Evolutionary conservation across 106 monocot species (phyloP).

Genomic region (Platanthera zijinensis): DNA sequence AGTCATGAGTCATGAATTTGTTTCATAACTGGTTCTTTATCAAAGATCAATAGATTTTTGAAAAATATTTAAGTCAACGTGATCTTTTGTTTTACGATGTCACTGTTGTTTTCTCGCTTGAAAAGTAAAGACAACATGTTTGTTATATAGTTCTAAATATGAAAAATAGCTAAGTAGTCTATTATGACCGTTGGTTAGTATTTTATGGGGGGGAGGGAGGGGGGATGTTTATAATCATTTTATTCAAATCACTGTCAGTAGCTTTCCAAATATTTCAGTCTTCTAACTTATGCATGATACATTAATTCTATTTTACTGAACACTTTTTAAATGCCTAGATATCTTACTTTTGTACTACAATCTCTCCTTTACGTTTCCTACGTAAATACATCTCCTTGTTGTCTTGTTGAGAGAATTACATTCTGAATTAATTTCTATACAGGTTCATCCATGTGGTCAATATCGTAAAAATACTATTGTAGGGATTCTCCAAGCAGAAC

Average conservation of each 20-base stretch:
- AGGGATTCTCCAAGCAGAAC: constrained; percentile 90
- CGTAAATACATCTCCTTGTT: neutral
- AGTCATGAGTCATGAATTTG: neutral
- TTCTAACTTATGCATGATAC: neutral
- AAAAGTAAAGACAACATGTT: neutral
- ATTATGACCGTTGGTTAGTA: neutral
- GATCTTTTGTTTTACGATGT: neutral
- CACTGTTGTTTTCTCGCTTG: neutral
- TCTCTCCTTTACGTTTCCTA: neutral
- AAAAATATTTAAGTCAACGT: neutral
- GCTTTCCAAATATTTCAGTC: neutral
- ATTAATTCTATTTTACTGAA: neutral
- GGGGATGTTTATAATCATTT: neutral
- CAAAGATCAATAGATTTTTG: neutral
- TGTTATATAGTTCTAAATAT: neutral
- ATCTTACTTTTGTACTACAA: neutral
- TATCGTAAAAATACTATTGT: constrained; percentile 95
- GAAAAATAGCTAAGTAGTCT: no score
- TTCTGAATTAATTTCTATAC: constrained; percentile 16
- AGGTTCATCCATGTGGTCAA: constrained; percentile 99
- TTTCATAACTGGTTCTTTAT: neutral
- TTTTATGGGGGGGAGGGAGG: neutral
- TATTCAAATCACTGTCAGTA: neutral
- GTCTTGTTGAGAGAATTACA: neutral
- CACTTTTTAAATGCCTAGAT: neutral